Base-by-base conservation (phyloP, 495 filamentous ascomycete genomes). In the Hypoxylon lienhwacheense region DNA sequence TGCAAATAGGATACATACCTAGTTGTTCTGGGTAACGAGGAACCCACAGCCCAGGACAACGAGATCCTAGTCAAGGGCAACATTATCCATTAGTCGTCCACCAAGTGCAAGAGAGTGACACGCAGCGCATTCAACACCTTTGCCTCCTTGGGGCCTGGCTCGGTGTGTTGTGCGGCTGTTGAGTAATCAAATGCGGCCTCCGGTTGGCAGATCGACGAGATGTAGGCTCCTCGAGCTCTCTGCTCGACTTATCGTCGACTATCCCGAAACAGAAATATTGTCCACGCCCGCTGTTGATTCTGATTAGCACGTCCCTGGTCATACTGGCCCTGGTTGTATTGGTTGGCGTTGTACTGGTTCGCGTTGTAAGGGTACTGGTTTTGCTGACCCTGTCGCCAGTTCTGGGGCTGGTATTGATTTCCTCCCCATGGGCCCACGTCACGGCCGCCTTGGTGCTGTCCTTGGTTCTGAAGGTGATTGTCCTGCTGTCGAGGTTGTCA, bases 71-170 rank as follows among this genome's bases (percentile, higher is more conserved):
- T 47, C 4, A 26, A 7, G 2, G 44, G 31, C 3, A 47, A 47
- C 44, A 19, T 47, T 5, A 35, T 47, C 20, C 44, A 47, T 26
- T 47, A 21, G 44, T 17, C 12, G 1, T 47, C 44, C 12, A 47
- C 14, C 20, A 51, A 51, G 26, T 51, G 36, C 15, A 51, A 42
- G n/a, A 15, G 35, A 4, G 47, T 42, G 1, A 53, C 49, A 8
- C 17, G 49, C 7, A 52, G 47, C 12, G 35, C 33, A 21, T 48
- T 48, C 10, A 48, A 32, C 11, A 14, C 26, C n/a, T 48, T 37
- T 12, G 31, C 45, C 26, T 48, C 45, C 35, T 48, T 37, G 8
- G 32, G 14, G 20, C 37, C 34, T 1, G 47, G 47, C 2, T 37
- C 21, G 4, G 10, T 29, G 31, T 39, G 16, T 21, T 50, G 34